Base-by-base conservation (phyloP, 2,329 filamentous ascomycete species). In the Apiospora koreana region DNA sequence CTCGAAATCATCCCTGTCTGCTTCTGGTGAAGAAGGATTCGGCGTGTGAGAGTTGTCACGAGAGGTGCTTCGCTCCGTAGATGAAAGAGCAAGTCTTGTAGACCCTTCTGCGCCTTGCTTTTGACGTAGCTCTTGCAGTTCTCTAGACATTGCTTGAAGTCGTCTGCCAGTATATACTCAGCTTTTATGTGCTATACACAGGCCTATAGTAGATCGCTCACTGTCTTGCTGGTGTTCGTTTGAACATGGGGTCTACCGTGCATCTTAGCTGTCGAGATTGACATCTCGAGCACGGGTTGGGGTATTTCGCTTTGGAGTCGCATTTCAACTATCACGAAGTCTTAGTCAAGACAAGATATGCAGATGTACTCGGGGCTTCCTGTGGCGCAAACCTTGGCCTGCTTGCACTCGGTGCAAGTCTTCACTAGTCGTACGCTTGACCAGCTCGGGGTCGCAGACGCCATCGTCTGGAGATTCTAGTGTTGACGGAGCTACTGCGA, bases 371-470 rank as follows among this genome's bases (percentile, higher is more conserved):
- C 69, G 23, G 28, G 16, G 28, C 7, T 4, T 18, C 16, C 31
- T 43, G 50, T 35, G 50, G 50, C 50, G 50, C 50, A 35, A 21
- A 77, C 77, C 71, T 78, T 78, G 43, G 76, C 77, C 69, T 78
- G 77, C 62, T 78, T 78, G 73, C 77, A 78, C 73, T 78, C 77
- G n/a, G 77, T 78, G 72, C 77, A 78, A 10, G 77, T 77, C 69
- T 76, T 75, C 65, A 78, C 76, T 6, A 75, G 73, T 23, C 77
- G 74, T 6, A 74, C 69, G 43, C 75, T 75, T 12, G 76, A 75
- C 76, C 76, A 78, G 58, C 73, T 73, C 14, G 74, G 72, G 65
- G 71, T 70, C 46, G 68, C 72, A 3, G 75, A 72, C 23, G 75
- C 73, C 76, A 77, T 77, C 28, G 50, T n/a, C 7, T 21, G 16